A percentile compares a stretch with the other conserved stretches of the same genome.
phyloP scores from a whole-genome alignment of 176 grass and related monocot genomes.

The Guadua angustifolia region DNA sequence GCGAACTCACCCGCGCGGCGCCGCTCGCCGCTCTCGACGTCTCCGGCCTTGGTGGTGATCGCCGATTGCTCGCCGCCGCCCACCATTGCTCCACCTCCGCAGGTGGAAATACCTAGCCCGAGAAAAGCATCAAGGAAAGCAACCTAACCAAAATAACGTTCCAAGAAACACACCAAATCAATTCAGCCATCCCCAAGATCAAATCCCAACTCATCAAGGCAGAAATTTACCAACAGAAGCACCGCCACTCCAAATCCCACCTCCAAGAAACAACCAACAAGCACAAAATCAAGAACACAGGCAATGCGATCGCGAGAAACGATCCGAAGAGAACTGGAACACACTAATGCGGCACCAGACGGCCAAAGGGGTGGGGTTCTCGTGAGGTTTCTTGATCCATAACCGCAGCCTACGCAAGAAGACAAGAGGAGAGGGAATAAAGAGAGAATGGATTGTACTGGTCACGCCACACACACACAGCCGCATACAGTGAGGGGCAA shows the following conservation, averaged over 20 bases:
- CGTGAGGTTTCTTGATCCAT: constrained; percentile 67
- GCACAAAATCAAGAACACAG: constrained; percentile 9
- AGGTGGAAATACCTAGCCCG: not conserved
- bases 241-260: constrained; percentile 37
- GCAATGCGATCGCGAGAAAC: constrained; percentile 58
- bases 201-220: not conserved
- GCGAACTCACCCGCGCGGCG: constrained; percentile 12
- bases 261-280: not conserved
- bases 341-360: constrained; percentile 34
- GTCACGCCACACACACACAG: constrained; percentile 25
- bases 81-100: constrained; percentile 35
- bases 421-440: constrained; percentile 49
- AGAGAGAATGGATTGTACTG: constrained; percentile 42
- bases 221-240: constrained; percentile 20
- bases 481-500: constrained; percentile 31
- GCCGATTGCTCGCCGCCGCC: constrained; percentile 34
- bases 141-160: constrained; percentile 26
- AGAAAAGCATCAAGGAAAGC: constrained; percentile 33
- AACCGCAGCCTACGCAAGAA: constrained; percentile 35
- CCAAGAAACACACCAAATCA: not conserved
- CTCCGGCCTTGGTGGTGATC: constrained; percentile 26
- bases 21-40: constrained; percentile 47
- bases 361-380: constrained; percentile 43
- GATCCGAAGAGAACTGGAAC: constrained; percentile 36
- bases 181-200: constrained; percentile 24